Base-by-base conservation (phyloP, 352 stramenopile genomes). In the Phytopythium ostracodes region DNA sequence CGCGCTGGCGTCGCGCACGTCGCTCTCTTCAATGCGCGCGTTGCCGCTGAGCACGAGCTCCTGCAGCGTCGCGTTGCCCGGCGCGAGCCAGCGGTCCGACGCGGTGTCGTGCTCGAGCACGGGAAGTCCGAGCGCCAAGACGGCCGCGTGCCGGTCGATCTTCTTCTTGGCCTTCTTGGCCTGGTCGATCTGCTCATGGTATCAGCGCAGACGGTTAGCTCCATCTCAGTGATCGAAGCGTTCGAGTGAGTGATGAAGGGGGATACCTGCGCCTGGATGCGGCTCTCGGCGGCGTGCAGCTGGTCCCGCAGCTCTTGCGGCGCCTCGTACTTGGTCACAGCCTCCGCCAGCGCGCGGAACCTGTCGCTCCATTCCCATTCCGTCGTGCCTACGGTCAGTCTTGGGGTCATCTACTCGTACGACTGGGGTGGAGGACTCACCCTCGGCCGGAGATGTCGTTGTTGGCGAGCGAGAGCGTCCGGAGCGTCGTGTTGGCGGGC, bases 111-210 rank as follows among this genome's bases (percentile, higher is more conserved):
- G 77, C 53, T 91, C 78, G 4, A 90, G 66, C 7, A 84, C 64
- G 8, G 81, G 76, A 10, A 95, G 65, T 6, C 85, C 78, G 0
- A 92, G 64, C 20, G 83, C 73, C 44, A 71, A 55, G 59, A 92
- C 79, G 15, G 68, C 72, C 4, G 73, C 71, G 9, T 64, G 46
- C 5, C 80, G 78, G 52, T 93, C 79, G 36, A 88, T 73, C 54
- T 93, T 92, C 73, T 92, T 91, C 60, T 89, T 92, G 40, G 79
- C 74, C 63, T 91, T 94, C 64, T 94, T 94, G 44, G 83, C 80
- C 17, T 83, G 71, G 18, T 92, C 85, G 24, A 92, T 71, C 71
- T 84, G 49, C 42, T 60, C 18, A 9, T 51, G n/a, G 31, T 35
- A 47, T 14, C 7, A 33, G 4, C 9, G 42, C 22, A 47, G 9